Evolutionary conservation across 2,329 filamentous ascomycete species (phyloP).

Genomic region (Penicillium sp.): DNA sequence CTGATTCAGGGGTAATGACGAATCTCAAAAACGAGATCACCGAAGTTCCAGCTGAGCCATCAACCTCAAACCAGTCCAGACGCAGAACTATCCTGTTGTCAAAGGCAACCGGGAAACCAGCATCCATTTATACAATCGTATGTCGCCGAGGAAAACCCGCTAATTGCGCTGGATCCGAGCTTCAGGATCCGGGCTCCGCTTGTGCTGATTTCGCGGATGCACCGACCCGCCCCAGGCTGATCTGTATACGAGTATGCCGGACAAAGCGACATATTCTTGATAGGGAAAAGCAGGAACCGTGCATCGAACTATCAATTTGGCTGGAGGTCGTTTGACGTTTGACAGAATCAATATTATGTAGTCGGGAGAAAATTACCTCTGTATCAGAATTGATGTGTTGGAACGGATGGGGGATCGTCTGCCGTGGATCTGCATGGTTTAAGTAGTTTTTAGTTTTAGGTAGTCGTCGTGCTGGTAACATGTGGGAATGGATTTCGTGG

Average conservation of each 20-base stretch:
- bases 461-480: conserved; percentile 2
- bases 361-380: conserved; percentile 6
- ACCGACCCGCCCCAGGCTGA: not conserved
- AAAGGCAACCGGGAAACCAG: conserved; percentile 8
- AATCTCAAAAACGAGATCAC: conserved; percentile 6
- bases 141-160: conserved; percentile 1
- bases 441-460: conserved; percentile 2
- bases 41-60: not conserved
- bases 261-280: not conserved
- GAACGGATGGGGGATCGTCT: conserved; percentile 1
- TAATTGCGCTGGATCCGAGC: conserved; percentile 3
- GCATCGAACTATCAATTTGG: conserved; percentile 3
- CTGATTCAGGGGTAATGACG: conserved; percentile 9
- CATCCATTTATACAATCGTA: conserved; percentile 3
- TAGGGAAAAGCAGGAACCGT: not conserved
- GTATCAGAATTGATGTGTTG: conserved; percentile 11
- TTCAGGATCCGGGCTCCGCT: conserved; percentile 4
- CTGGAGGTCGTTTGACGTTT: not conserved
- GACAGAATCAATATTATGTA: not conserved
- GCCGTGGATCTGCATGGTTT: conserved; percentile 7
- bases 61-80: conserved; percentile 1
- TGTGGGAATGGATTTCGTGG: conserved; percentile 6
- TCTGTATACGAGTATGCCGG: not conserved
- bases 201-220: not conserved
- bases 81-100: conserved; percentile 6